Evolutionary conservation across 768 basidiomycete species (phyloP), one percentile per base, ranked within the genome.

Genomic region (Suillus decipiens): DNA sequence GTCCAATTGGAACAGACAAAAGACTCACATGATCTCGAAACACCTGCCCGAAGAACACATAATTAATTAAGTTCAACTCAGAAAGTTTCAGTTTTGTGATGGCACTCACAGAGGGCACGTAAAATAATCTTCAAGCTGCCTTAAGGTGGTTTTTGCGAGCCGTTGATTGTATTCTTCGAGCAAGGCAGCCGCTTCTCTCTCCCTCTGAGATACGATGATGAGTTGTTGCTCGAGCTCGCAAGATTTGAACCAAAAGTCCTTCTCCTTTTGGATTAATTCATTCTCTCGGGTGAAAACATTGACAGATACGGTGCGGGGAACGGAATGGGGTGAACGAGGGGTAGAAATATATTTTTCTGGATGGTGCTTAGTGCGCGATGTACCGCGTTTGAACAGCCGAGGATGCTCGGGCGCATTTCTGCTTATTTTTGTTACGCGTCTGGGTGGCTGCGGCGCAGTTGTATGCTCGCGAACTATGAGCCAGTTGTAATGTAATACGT

Each of bases 101-200:
- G 51, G 37, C 54, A 74, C 87, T 69, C 70, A 89, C 88, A 87
- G 69, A 10, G 86, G 76, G 72, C 87, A 90, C n/a, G 81, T 82
- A 65, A 87, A 89, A 71, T 84, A 80, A 43, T 86, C 87, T 66
- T 88, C 86, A 0, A 89, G 76, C 63, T 86, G 79, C 17, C 74
- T 76, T 58, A 89, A 72, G n/a, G 76, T 76, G 39, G 77, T 73
- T 61, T 76, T 77, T 24, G 69, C 60, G 59, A 36, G 54, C 34
- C 39, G 24, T 19, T 57, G 17, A 63, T 83, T 80, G 50, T 77
- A 76, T 36, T 82, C 75, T 53, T 78, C 75, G 24, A 84, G 68
- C 70, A 83, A 67, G 39, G 71, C 65, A 24, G 74, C 72, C 10
- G 80, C 76, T 60, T 84, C 79, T 51, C 76, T 73, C 69, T 85